Evolutionary conservation across 2,329 filamentous ascomycete genomes (phyloP).

Genomic region (Pseudonectria buxi): DNA sequence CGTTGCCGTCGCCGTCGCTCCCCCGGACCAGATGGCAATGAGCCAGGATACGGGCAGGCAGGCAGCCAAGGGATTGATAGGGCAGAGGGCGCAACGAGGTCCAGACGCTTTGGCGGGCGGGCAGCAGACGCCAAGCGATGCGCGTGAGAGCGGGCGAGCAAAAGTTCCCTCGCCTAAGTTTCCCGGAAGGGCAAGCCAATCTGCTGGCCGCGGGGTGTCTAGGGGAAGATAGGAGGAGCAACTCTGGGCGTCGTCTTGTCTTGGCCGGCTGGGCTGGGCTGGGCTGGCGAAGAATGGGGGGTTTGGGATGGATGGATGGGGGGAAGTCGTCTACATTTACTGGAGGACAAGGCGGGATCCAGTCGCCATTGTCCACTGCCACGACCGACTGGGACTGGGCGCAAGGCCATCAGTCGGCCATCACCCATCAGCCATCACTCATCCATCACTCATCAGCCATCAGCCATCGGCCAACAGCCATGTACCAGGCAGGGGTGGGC

Average conservation of each 20-base stretch:
- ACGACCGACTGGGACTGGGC: background rate
- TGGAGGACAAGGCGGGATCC: too few relatives aligned
- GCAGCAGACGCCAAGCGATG: slow-evolving; percentile 27
- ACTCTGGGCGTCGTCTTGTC: slow-evolving; percentile 10
- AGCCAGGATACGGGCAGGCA: too few relatives aligned
- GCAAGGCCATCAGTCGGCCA: background rate
- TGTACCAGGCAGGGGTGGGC: slow-evolving; percentile 22
- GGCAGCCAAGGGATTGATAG: slow-evolving; percentile 13
- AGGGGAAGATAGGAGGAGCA: slow-evolving; percentile 20
- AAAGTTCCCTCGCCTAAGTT: slow-evolving; percentile 35
- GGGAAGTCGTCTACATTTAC: too few relatives aligned
- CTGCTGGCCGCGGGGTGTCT: slow-evolving; percentile 19
- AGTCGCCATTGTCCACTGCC: background rate
- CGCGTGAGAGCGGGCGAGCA: slow-evolving; percentile 30
- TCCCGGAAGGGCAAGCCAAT: slow-evolving; percentile 30
- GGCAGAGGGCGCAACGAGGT: slow-evolving; percentile 15
- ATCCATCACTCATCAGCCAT: too few relatives aligned
- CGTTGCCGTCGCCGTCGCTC: too few relatives aligned
- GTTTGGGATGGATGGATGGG: too few relatives aligned
- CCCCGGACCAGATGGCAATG: slow-evolving; percentile 5
- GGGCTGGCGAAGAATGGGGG: background rate
- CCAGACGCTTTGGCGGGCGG: slow-evolving; percentile 15
- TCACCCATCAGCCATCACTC: too few relatives aligned
- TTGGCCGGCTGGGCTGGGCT: slow-evolving; percentile 4
- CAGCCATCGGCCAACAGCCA: too few relatives aligned